A percentile compares a stretch with the other conserved stretches of the same genome.
phyloP scores from a whole-genome alignment of 2,329 filamentous ascomycete genomes.

The Spiromastix sp. region DNA sequence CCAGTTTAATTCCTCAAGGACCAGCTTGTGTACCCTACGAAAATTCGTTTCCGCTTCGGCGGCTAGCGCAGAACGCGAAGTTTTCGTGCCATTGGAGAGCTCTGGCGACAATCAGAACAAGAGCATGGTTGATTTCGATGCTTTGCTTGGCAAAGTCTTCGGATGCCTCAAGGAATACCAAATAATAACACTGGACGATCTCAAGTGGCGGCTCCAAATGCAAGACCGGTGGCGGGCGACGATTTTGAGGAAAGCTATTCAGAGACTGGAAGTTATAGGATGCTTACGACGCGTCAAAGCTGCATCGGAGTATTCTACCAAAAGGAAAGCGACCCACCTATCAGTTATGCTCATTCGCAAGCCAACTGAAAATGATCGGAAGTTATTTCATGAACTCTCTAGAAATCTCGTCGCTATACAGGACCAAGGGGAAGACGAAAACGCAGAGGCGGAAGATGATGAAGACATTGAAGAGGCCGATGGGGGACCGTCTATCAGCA shows the following conservation, averaged over 20 bases:
- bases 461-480: conserved; percentile 17
- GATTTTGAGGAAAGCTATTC: conserved; percentile 32
- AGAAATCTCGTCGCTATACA: conserved; percentile 18
- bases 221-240: conserved; percentile 28
- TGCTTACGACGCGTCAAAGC: conserved; percentile 35
- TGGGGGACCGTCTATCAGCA: conserved; percentile 8
- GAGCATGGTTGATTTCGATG: conserved; percentile 36
- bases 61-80: background rate
- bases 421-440: conserved; percentile 19
- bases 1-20: conserved; percentile 39
- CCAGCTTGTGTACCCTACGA: conserved; percentile 46
- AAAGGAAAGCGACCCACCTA: conserved; percentile 25
- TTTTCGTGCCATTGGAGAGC: conserved; percentile 8
- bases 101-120: conserved; percentile 10
- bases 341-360: conserved; percentile 35
- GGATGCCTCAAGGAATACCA: conserved; percentile 38
- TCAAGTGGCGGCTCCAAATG: conserved; percentile 39
- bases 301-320: conserved; percentile 29
- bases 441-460: conserved; percentile 23
- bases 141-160: conserved; percentile 40
- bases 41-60: conserved; percentile 29
- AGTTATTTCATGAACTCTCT: conserved; percentile 30
- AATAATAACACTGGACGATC: conserved; percentile 43
- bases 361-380: conserved; percentile 28
- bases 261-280: conserved; percentile 36